These are phyloP conservation scores for Ascochyta clinopodiicola DNA, from an alignment of 2,329 filamentous ascomycete species.

Conservation along the genomic window DNA sequence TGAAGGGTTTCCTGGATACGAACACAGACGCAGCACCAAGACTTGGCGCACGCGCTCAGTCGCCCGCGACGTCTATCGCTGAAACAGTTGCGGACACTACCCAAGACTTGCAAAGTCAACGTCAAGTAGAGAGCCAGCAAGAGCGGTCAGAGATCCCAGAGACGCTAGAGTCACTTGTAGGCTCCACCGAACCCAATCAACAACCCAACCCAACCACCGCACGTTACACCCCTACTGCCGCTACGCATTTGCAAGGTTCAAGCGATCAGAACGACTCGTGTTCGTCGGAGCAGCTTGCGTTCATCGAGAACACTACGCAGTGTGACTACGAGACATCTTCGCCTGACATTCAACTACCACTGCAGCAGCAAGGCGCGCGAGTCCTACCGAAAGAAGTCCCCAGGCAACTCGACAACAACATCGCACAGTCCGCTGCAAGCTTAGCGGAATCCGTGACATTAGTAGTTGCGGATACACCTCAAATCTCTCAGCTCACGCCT, in stretches of 20 bases:
- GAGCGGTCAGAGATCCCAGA: conserved; percentile 10
- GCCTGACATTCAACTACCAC: not conserved
- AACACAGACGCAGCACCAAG: conserved; percentile 16
- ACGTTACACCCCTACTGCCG: not conserved
- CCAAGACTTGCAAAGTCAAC: conserved; percentile 26
- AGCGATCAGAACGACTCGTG: not conserved
- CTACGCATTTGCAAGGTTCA: not conserved
- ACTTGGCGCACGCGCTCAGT: conserved; percentile 10
- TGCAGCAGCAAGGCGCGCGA: not conserved
- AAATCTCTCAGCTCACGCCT: conserved; percentile 2
- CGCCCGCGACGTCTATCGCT: conserved; percentile 34
- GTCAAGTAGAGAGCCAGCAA: conserved; percentile 5
- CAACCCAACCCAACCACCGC: not conserved
- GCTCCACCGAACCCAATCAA: not conserved
- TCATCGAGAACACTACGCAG: conserved; percentile 5
- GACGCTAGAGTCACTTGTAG: conserved; percentile 6
- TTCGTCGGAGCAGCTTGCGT: not conserved
- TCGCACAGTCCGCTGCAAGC: not conserved
- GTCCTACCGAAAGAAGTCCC: no score
- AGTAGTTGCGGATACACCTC: conserved; percentile 8
- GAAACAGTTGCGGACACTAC: conserved; percentile 34
- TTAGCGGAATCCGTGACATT: not conserved
- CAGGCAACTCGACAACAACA: not conserved
- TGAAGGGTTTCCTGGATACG: conserved; percentile 19
- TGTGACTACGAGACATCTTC: not conserved